phyloP scores from a whole-genome alignment of 345 rosid genomes.

The Acer saccharum region DNA sequence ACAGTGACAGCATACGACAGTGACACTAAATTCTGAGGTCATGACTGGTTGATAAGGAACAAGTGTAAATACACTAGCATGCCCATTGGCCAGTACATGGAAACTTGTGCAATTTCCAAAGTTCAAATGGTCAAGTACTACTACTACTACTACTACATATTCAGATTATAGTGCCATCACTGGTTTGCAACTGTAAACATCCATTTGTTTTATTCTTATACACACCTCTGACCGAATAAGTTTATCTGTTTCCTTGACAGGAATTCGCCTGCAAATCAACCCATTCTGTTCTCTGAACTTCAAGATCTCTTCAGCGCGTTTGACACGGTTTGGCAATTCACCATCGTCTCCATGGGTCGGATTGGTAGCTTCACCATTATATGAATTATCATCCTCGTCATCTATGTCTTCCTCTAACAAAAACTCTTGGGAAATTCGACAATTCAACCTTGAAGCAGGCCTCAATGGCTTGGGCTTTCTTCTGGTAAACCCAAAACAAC shows the following conservation, averaged over 20 bases:
- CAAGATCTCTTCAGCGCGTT: slow-evolving; percentile 76
- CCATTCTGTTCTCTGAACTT: slow-evolving; percentile 68
- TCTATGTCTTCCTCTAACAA: slow-evolving; percentile 66
- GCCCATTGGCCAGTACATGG: background rate
- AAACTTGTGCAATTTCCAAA: background rate
- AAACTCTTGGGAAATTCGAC: slow-evolving; percentile 47
- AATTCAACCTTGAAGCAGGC: slow-evolving; percentile 37
- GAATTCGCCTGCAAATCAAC: slow-evolving; percentile 81
- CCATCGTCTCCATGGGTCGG: slow-evolving; percentile 51
- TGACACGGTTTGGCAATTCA: slow-evolving; percentile 49
- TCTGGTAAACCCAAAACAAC: slow-evolving; percentile 75
- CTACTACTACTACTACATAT: background rate
- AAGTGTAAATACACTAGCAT: background rate
- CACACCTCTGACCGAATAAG: slow-evolving; percentile 87
- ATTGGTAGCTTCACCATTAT: slow-evolving; percentile 58
- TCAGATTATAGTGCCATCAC: background rate
- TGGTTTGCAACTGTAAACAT: background rate
- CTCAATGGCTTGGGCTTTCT: slow-evolving; percentile 43
- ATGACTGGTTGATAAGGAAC: background rate
- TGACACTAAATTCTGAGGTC: background rate
- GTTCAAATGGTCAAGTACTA: background rate
- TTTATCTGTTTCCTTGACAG: slow-evolving; percentile 81
- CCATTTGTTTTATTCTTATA: background rate
- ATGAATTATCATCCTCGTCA: slow-evolving; percentile 51
- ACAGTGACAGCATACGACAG: background rate